Base-by-base conservation (phyloP, 108 stramenopile genomes). In the Epithemia pelagica region DNA sequence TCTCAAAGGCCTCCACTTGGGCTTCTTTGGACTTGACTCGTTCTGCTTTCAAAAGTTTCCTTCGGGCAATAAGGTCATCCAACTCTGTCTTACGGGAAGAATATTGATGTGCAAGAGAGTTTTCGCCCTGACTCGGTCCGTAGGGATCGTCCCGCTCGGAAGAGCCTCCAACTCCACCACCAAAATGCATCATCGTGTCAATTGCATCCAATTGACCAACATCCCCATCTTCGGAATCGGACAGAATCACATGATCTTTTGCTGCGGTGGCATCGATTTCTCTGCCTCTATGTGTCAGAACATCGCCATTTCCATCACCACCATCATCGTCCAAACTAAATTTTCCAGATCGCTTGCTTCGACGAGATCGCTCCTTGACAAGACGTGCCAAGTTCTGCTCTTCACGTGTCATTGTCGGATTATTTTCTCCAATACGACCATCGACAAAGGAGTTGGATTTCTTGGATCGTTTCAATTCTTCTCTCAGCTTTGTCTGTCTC, bases 181-280 rank as follows among this genome's bases (percentile, higher is more conserved):
- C 96, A 68, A 97, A 97, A 75, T 97, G 95, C 32, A 97, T 77
- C 66, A 79, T 74, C 1, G 94, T 94, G 69, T 96, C 96, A 27
- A 83, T 70, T 51, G 78, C 82, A 33, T 87, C 86, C 20, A 96
- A 74, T 23, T 82, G 64, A 26, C 84, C 88, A 32, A 66, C 64
- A 67, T 92, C 88, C 30, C 89, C 91, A 19, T 87, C 88, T 26
- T 92, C 91, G 33, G 81, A 84, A 61, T 85, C 84, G 32, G 84
- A 87, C 61, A 84, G 71, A 80, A 75, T 59, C 54, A 82, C 54
- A 66, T 83, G 68, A n/a, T 84, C 69, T 65, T 72, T 62, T 28
- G 79, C 66, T 62, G 81, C 72, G 58, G 75, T 51, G 58, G 81
- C 72, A 69, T 86, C 86, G 33, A 95, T 82, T 18, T 72, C 71